Conservation (phyloP, 805 yeast genomes). For the Pichia californica region DNA sequence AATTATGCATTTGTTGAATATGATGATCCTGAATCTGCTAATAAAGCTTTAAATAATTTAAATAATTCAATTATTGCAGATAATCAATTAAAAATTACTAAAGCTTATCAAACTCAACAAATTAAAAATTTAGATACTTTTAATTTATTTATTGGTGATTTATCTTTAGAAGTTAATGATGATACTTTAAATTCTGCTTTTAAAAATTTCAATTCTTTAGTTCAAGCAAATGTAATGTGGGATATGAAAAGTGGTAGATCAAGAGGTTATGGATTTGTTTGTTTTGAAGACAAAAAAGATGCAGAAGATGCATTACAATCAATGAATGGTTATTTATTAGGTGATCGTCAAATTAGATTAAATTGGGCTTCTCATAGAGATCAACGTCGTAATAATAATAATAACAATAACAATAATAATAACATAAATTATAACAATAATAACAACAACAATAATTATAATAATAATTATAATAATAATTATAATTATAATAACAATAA, state of each 20-base stretch:
- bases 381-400: conserved; percentile 16
- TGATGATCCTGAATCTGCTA: conserved; percentile 50
- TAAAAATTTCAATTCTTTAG: conserved; percentile 47
- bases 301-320: conserved; percentile 68
- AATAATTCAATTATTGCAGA: conserved; percentile 51
- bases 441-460: not conserved
- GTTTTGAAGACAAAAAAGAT: conserved; percentile 57
- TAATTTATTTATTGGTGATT: conserved; percentile 82
- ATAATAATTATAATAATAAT: not conserved
- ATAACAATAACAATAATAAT: conserved; percentile 2
- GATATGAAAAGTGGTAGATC: conserved; percentile 92
- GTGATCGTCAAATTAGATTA: conserved; percentile 72
- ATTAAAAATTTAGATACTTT: conserved; percentile 47
- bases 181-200: conserved; percentile 58
- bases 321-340: conserved; percentile 68
- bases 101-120: conserved; percentile 82
- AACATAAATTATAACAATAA: not conserved
- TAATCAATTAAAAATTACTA: conserved; percentile 57
- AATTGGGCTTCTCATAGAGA: conserved; percentile 85
- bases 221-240: conserved; percentile 95
- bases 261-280: conserved; percentile 87
- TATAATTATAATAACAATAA: not conserved
- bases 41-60: conserved; percentile 51
- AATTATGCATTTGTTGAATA: conserved; percentile 84
- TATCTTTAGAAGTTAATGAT: conserved; percentile 77